phyloP scores from a whole-genome alignment of 768 basidiomycete genomes.

The Paxillus rubicundulus region DNA sequence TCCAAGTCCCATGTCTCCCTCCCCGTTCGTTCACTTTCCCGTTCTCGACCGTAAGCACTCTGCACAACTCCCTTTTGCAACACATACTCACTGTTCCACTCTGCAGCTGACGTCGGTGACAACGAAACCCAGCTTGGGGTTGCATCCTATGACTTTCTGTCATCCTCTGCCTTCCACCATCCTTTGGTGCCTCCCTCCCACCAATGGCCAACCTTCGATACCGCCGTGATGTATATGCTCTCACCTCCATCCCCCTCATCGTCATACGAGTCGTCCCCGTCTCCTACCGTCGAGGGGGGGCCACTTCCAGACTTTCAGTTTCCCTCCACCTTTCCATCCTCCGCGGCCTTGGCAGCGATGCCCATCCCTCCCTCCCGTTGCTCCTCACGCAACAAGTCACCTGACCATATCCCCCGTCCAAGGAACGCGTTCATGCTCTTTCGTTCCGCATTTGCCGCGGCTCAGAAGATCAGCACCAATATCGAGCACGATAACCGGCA shows the following conservation, averaged over 20 bases:
- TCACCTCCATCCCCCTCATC: conserved; percentile 11
- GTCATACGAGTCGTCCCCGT: conserved; percentile 6
- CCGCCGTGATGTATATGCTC: conserved; percentile 6
- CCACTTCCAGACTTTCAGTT: not conserved
- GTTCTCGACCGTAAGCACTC: conserved; percentile 4
- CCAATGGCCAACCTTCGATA: conserved; percentile 28
- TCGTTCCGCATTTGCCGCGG: conserved; percentile 57
- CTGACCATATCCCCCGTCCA: conserved; percentile 42
- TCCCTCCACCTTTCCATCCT: conserved; percentile 12
- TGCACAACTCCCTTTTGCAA: not conserved
- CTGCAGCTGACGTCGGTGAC: not conserved
- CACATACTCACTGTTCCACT: not conserved
- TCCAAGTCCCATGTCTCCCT: conserved; percentile 11
- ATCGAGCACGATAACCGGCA: conserved; percentile 58
- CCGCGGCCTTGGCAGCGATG: conserved; percentile 24
- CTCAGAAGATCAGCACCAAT: conserved; percentile 43
- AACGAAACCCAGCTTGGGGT: not conserved
- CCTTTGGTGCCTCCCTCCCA: conserved; percentile 13
- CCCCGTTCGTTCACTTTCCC: conserved; percentile 7
- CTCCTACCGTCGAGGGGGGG: conserved; percentile 3
- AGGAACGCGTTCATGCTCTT: conserved; percentile 55
- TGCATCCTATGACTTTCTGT: conserved; percentile 11
- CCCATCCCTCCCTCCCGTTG: conserved; percentile 29
- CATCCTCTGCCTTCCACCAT: conserved; percentile 4
- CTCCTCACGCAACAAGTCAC: conserved; percentile 30